Conservation (phyloP, 331 rosid species). For the Cucumis variabilis region DNA sequence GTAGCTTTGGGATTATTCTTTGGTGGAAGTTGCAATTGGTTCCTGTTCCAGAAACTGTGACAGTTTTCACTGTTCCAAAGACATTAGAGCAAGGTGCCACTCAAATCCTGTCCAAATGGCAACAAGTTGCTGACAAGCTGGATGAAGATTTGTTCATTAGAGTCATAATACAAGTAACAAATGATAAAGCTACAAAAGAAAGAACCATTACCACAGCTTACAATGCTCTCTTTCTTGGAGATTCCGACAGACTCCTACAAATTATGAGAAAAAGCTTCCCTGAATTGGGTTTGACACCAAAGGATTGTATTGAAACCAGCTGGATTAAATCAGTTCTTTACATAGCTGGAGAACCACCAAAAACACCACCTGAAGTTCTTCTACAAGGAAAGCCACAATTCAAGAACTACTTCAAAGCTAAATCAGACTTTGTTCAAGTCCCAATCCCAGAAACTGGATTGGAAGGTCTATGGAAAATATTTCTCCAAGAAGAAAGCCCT, state of each 20-base stretch:
- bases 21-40: conserved; percentile 86
- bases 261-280: conserved; percentile 64
- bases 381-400: conserved; percentile 65
- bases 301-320: conserved; percentile 62
- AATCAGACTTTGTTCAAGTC: conserved; percentile 77
- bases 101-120: conserved; percentile 69
- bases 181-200: conserved; percentile 29
- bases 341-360: conserved; percentile 59
- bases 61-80: conserved; percentile 66
- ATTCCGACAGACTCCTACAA: conserved; percentile 53
- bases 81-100: conserved; percentile 70
- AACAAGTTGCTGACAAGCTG: conserved; percentile 63
- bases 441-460: conserved; percentile 69
- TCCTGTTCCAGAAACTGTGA: conserved; percentile 72
- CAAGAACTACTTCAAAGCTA: conserved; percentile 83
- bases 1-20: conserved; percentile 78
- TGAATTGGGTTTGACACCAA: conserved; percentile 65
- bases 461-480: conserved; percentile 70
- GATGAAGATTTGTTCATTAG: conserved; percentile 76
- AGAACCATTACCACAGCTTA: conserved; percentile 60
- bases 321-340: conserved; percentile 82
- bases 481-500: conserved; percentile 54
- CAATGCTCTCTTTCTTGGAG: conserved; percentile 73
- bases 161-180: conserved; percentile 56
- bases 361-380: conserved; percentile 62